Percentiles rank a stretch among this genome's conserved stretches.
Conservation (phyloP, 2,329 filamentous ascomycete genomes). For the Clonostachys sp. region DNA sequence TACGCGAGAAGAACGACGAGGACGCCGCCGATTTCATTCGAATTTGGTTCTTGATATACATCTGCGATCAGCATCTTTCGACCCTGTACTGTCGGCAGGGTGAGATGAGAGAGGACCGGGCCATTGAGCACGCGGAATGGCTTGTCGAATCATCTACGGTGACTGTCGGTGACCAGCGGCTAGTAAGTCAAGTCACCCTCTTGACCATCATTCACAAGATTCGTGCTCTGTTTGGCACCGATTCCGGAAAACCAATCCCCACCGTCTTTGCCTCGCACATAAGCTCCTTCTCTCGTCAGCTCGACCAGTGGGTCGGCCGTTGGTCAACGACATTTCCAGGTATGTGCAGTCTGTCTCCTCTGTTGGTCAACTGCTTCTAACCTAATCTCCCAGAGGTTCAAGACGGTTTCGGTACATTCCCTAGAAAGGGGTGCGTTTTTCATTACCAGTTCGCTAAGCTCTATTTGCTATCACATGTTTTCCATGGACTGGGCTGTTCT, state of each 20-base stretch:
- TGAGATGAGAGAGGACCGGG: slow-evolving; percentile 51
- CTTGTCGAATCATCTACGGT: slow-evolving; percentile 45
- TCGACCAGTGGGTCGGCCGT: slow-evolving; percentile 27
- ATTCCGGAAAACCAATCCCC: slow-evolving; percentile 38
- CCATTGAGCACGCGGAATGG: slow-evolving; percentile 51
- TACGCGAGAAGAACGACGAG: slow-evolving; percentile 26
- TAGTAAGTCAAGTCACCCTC: slow-evolving; percentile 53
- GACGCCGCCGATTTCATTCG: slow-evolving; percentile 48
- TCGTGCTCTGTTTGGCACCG: slow-evolving; percentile 47
- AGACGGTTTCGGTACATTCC: slow-evolving; percentile 28
- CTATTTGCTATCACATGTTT: slow-evolving; percentile 32
- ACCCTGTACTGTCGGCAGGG: slow-evolving; percentile 56
- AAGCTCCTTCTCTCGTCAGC: slow-evolving; percentile 19
- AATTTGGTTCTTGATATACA: slow-evolving; percentile 57
- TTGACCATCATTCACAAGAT: slow-evolving; percentile 52
- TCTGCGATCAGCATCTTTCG: slow-evolving; percentile 58
- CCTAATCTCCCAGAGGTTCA: slow-evolving; percentile 24
- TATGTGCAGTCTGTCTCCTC: slow-evolving; percentile 5
- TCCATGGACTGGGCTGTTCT: slow-evolving; percentile 26
- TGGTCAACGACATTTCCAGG: slow-evolving; percentile 23
- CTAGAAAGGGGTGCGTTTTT: slow-evolving; percentile 29
- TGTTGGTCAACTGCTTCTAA: background rate
- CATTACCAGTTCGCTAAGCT: slow-evolving; percentile 36
- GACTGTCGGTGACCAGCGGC: slow-evolving; percentile 48
- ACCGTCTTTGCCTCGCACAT: slow-evolving; percentile 44